These are phyloP conservation scores for Xanthoconium stramineum DNA, from an alignment of 768 basidiomycete genomes.

Conservation along the genomic window DNA sequence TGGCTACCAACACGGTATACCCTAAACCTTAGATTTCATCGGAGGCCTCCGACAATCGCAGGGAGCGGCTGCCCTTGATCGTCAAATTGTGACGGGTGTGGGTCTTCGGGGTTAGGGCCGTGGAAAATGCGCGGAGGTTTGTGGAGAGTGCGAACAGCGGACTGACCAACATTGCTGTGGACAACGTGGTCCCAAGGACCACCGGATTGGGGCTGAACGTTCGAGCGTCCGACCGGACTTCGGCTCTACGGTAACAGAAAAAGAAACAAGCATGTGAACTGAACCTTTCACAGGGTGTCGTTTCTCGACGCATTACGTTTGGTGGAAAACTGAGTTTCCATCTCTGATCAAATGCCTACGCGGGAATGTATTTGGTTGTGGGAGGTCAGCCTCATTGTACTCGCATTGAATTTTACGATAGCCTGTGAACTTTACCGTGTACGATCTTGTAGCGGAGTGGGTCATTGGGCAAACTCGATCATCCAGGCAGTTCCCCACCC, in stretches of 20 bases:
- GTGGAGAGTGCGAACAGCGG: background rate
- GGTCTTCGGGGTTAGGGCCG: background rate
- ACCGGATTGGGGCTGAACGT: background rate
- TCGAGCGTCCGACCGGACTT: background rate
- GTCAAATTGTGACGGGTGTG: background rate
- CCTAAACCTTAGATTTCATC: constrained; percentile 13
- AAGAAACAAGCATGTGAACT: background rate
- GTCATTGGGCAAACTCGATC: too few relatives aligned
- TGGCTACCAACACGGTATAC: constrained; percentile 1
- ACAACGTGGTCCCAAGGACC: background rate
- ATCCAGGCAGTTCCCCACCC: too few relatives aligned
- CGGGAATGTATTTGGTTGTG: too few relatives aligned
- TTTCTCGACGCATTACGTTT: background rate
- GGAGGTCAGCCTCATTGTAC: too few relatives aligned
- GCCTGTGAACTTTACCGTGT: too few relatives aligned
- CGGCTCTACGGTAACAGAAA: background rate
- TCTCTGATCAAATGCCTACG: too few relatives aligned
- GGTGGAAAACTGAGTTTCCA: background rate
- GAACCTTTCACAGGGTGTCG: background rate
- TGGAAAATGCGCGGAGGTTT: too few relatives aligned
- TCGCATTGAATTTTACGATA: too few relatives aligned
- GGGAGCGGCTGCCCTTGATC: constrained; percentile 8
- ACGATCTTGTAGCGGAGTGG: too few relatives aligned
- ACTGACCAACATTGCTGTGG: too few relatives aligned
- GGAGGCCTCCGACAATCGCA: constrained; percentile 8